Base-by-base conservation (phyloP, 1,139 yeast species). In the Zhuliangozyma parablackwelliae region DNA sequence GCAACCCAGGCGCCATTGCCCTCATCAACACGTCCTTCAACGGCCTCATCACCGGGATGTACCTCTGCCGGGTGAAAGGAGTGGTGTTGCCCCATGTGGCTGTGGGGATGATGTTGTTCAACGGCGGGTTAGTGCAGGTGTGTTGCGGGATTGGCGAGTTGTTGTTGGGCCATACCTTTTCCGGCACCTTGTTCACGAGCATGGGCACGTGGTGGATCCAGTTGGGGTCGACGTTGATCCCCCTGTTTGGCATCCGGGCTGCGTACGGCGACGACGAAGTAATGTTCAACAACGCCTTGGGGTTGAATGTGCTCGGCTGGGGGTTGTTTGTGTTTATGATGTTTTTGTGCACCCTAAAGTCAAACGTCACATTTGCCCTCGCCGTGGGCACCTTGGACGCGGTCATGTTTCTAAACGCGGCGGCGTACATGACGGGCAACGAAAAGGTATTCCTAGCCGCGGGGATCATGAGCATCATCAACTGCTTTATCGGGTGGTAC, bases 1-100 rank as follows among this genome's bases (percentile, higher is more conserved):
- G 75, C 28, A 78, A 79, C 48, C 82, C 86, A 0, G 76, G 78
- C 23, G 82, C 85, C 4, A 59, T 78, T 42, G 85, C 83, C 2
- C 64, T 78, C 39, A 63, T 72, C 21, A 78, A 75, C 5, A 78
- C 75, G 54, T 67, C 72, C 20, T 49, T 71, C 46, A 66, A 75
- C 30, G 74, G 80, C 1, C 65, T 78, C 47, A 63, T 66, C 9
- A 58, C 69, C 38, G 68, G 74, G 1, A 63, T 77, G 52, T 50
- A 41, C 43, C 65, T 67, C 36, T 69, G 69, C 13, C 56, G 51
- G 40, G 72, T 72, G 10, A 61, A 62, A 64, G 72, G 73, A 10
- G 49, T 67, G 27, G 43, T 44, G 2, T 43, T 49, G 6, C 62
- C 71, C 9, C 62, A 61, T 37, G 59, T 59, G 7, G 71, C 63